Evolutionary conservation across 176 grass and related monocot genomes (phyloP).

Genomic region (Juncus inflexus): DNA sequence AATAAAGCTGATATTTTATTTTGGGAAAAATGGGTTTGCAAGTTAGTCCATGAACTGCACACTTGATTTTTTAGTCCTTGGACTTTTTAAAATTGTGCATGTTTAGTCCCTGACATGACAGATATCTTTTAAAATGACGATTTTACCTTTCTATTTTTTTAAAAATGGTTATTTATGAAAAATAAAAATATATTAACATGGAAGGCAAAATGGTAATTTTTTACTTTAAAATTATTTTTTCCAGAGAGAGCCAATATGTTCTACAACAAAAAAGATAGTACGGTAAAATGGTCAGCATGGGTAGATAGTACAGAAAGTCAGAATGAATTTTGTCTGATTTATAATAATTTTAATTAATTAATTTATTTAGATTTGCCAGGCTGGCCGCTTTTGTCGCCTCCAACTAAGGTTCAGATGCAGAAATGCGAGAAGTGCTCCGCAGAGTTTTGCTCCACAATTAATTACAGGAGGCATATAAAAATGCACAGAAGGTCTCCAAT

Average conservation of each 20-base stretch:
- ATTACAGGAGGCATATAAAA: slow-evolving; percentile 27
- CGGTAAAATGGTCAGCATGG: no score
- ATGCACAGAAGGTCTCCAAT: slow-evolving; percentile 21
- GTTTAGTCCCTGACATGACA: no score
- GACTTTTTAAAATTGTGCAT: neutral
- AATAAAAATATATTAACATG: no score
- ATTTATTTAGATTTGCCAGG: slow-evolving; percentile 25
- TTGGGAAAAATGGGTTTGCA: slow-evolving; percentile 10
- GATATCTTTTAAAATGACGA: no score
- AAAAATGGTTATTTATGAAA: no score
- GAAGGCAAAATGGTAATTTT: no score
- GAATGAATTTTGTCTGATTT: no score
- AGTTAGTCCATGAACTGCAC: neutral
- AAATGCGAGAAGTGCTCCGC: slow-evolving; percentile 25
- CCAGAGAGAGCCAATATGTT: no score
- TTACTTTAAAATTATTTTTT: no score
- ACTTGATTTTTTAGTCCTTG: neutral
- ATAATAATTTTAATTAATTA: neutral
- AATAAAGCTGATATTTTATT: slow-evolving; percentile 24
- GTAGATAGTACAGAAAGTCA: no score
- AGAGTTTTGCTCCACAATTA: slow-evolving; percentile 27
- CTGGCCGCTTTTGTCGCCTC: slow-evolving; percentile 20
- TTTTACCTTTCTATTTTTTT: no score
- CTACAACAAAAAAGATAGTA: no score
- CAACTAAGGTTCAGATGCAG: slow-evolving; percentile 20